Conservation (phyloP, 305 asterid genomes). For the Coffea humblotiana region DNA sequence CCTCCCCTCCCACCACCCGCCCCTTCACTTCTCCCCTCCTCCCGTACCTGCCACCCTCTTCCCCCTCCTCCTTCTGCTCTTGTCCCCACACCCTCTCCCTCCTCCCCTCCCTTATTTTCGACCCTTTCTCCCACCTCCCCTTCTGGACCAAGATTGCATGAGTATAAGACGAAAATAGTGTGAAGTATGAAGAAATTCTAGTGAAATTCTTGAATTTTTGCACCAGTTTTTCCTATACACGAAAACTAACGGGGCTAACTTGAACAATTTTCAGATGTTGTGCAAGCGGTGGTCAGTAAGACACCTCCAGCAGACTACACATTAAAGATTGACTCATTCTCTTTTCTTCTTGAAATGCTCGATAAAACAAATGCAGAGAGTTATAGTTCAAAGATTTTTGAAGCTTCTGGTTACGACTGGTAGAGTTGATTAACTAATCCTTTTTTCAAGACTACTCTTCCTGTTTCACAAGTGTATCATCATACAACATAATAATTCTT, state of each 20-base stretch:
- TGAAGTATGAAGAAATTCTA: background rate
- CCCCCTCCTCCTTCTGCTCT: too few species aligned
- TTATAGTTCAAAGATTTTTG: background rate
- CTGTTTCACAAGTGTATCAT: too few species aligned
- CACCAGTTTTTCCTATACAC: background rate
- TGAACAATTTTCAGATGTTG: background rate
- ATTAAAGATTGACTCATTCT: background rate
- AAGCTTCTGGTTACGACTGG: background rate
- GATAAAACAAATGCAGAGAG: background rate
- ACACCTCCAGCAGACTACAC: background rate
- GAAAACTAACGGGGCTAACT: background rate
- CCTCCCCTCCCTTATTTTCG: too few species aligned
- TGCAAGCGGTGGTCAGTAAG: background rate
- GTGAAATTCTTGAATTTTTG: background rate
- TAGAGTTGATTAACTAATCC: background rate
- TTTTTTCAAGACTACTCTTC: too few species aligned
- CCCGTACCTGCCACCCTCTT: too few species aligned
- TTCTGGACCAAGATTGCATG: background rate
- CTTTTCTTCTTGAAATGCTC: background rate
- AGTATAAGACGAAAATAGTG: background rate
- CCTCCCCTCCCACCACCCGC: too few species aligned
- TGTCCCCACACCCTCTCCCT: too few species aligned
- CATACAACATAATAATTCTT: too few species aligned
- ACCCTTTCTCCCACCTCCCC: too few species aligned
- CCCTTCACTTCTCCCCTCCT: too few species aligned